Percentiles rank a stretch among this genome's conserved stretches.
phyloP scores from a whole-genome alignment of 768 basidiomycete genomes.

The Russula vinacea region DNA sequence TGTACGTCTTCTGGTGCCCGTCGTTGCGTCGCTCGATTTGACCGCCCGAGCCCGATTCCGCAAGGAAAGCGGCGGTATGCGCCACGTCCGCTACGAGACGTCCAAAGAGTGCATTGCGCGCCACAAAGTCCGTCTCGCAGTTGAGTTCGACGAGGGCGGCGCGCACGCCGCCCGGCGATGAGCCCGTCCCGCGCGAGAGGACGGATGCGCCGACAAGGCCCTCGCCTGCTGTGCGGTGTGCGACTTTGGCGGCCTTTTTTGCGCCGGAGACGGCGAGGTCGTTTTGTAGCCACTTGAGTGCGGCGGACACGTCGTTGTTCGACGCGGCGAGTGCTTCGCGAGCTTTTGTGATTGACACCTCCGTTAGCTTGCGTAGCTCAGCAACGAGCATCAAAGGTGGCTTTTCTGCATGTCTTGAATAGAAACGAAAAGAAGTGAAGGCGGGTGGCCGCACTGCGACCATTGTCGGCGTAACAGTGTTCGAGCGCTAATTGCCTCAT shows the following conservation, averaged over 20 bases:
- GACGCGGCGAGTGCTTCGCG: conserved; percentile 77
- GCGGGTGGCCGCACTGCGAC: conserved; percentile 1
- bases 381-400: conserved; percentile 76
- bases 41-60: conserved; percentile 39
- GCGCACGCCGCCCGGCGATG: conserved; percentile 48
- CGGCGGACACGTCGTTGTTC: conserved; percentile 68
- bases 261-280: conserved; percentile 70
- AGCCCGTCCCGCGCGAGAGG: conserved; percentile 58
- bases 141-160: conserved; percentile 90
- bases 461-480: conserved; percentile 5
- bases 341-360: conserved; percentile 84
- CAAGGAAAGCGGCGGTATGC: conserved; percentile 74
- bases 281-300: conserved; percentile 77
- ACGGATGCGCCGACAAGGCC: conserved; percentile 78
- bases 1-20: conserved; percentile 35
- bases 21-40: conserved; percentile 2
- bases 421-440: conserved; percentile 37
- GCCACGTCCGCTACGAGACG: conserved; percentile 75
- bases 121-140: conserved; percentile 98
- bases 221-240: conserved; percentile 67
- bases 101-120: conserved; percentile 77
- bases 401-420: conserved; percentile 55
- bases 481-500: background rate
- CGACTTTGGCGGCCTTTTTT: conserved; percentile 80
- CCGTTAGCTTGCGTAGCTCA: conserved; percentile 75